Conservation (phyloP, 148 eudicot species). For the Cornus suecica region DNA sequence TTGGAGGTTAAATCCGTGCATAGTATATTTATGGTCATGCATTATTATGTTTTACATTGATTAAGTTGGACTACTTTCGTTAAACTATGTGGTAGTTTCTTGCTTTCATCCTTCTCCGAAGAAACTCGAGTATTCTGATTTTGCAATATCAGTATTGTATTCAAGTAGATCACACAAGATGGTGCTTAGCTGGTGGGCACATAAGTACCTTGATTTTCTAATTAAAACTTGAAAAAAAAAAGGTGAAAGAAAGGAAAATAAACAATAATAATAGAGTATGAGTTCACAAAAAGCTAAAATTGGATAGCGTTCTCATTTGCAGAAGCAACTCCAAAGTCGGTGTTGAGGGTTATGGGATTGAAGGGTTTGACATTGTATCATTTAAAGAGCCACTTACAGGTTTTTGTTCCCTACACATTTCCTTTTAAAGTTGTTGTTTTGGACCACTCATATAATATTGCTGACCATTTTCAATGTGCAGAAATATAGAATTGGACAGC, state of each 20-base stretch:
- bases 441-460: background rate
- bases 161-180: background rate
- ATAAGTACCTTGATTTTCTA: background rate
- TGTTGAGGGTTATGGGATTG: constrained; percentile 72
- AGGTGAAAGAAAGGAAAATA: too few relatives aligned
- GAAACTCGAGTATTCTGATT: too few relatives aligned
- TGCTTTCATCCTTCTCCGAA: too few relatives aligned
- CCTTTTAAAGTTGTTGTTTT: background rate
- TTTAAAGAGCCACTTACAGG: constrained; percentile 89
- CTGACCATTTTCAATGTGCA: constrained; percentile 12
- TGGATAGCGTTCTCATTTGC: constrained; percentile 20
- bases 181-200: background rate
- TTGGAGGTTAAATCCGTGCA: too few relatives aligned
- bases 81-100: too few relatives aligned
- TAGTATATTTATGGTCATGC: too few relatives aligned
- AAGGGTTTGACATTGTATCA: constrained; percentile 88
- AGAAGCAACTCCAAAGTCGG: constrained; percentile 90
- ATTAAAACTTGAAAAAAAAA: background rate
- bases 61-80: too few relatives aligned
- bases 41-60: too few relatives aligned
- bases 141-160: background rate
- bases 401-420: constrained; percentile 11
- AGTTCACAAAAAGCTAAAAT: background rate
- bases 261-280: too few relatives aligned
- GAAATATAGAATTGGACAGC: constrained; percentile 68